Evolutionary conservation across 2,329 filamentous ascomycete species (phyloP), one percentile per base, ranked within the genome.

Genomic region (Penicillium hordei): DNA sequence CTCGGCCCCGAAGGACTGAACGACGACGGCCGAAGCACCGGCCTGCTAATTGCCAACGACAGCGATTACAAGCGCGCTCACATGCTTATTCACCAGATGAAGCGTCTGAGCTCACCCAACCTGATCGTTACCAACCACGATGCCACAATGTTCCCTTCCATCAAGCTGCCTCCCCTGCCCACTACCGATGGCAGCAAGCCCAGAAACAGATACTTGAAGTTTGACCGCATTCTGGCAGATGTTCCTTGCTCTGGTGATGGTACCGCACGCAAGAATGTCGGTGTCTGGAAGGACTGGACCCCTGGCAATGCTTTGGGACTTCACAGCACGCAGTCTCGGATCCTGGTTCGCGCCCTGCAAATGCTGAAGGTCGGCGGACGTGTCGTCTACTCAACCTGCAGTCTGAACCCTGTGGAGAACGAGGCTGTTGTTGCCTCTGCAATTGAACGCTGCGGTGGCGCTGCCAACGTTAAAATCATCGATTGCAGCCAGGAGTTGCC

Each of bases 101-200:
- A 99, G 83, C 89, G 94, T 60, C 83, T 99, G 50, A 96, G 93
- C 62, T 97, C 94, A 5, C 93, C 94, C 3, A 99, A 99, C 74
- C 81, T 99, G 65, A 89, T 99, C 62, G 93, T 99, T 61, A 97
- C 92, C 42, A 97, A 99, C 75, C 93, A 99, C 78, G 94, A 99
- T 75, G 94, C 94, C 42, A 97, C 93, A 5, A 87, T 96, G 75
- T 99, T 93, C 76, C 94, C 94, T 3, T 92, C 93, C 0, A 91
- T 99, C 70, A 91, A 89, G 71, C 83, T 97, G n/a, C 87, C 88
- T 19, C 77, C 86, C 13, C 79, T 81, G 4, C 75, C 80, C 34
- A 72, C 79, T 54, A 72, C 80, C 21, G 81, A 84, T 62, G 82
- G 84, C 65, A 75, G 84, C 67, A 75, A 75, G 60, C 80, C 79